These are phyloP conservation scores for Ceriops tagal DNA, from an alignment of 345 rosid species.

Conservation along the genomic window DNA sequence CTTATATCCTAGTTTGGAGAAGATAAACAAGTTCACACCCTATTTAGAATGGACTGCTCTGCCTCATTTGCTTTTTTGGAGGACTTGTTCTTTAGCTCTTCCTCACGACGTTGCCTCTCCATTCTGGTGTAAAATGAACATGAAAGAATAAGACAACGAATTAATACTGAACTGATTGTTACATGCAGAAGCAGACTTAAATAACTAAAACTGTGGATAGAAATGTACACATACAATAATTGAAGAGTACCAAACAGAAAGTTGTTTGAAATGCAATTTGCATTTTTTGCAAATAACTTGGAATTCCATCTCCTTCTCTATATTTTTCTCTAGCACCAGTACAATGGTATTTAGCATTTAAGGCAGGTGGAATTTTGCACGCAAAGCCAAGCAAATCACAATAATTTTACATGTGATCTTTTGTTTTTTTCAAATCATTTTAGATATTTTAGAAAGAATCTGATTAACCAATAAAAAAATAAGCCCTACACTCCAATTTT, in stretches of 20 bases:
- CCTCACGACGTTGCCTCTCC: conserved; percentile 98
- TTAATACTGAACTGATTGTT: not conserved
- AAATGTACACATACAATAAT: not conserved
- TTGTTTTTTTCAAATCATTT: too few relatives aligned
- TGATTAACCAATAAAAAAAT: too few relatives aligned
- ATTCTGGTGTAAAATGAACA: conserved; percentile 43
- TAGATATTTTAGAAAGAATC: too few relatives aligned
- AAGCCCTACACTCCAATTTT: too few relatives aligned
- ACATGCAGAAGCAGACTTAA: not conserved
- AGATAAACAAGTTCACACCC: conserved; percentile 42
- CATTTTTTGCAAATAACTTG: not conserved
- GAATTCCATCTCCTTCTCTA: too few relatives aligned
- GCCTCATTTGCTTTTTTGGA: conserved; percentile 81
- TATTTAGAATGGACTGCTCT: conserved; percentile 75
- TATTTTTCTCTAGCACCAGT: not conserved
- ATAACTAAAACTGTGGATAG: not conserved
- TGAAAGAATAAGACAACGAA: conserved; percentile 2
- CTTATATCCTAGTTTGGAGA: conserved; percentile 4
- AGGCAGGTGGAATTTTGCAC: too few relatives aligned
- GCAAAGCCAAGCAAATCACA: too few relatives aligned
- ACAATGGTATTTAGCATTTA: not conserved
- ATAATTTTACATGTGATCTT: too few relatives aligned
- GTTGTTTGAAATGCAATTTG: too few relatives aligned
- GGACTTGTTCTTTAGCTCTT: conserved; percentile 75
- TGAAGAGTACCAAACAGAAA: too few relatives aligned